These are phyloP conservation scores for Decorospora gaudefroyi DNA, from an alignment of 2,329 filamentous ascomycete genomes.

Conservation along the genomic window DNA sequence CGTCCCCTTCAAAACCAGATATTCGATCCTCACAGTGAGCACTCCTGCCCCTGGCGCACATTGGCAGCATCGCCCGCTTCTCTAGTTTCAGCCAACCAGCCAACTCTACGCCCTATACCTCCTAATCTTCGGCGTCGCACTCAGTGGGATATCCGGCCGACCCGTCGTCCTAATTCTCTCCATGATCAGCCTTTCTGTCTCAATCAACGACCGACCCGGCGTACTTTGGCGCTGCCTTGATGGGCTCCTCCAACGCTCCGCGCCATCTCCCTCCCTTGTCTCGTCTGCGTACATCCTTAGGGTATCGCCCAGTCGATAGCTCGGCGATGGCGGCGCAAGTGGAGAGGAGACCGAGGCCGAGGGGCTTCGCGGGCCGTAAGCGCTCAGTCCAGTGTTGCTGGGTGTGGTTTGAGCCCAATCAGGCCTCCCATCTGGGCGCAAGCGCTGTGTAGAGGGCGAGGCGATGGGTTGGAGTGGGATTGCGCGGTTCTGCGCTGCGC, in stretches of 20 bases:
- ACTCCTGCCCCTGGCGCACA: too few relatives aligned
- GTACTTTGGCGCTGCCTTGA: not conserved
- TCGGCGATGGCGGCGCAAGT: too few relatives aligned
- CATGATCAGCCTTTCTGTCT: not conserved
- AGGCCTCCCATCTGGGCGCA: not conserved
- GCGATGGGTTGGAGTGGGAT: conserved; percentile 1
- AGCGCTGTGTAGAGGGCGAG: not conserved
- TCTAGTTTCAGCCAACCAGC: too few relatives aligned
- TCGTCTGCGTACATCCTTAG: too few relatives aligned
- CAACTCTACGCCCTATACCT: too few relatives aligned
- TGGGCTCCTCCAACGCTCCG: not conserved
- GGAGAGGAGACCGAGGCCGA: too few relatives aligned
- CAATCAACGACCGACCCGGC: not conserved
- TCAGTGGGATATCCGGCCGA: not conserved
- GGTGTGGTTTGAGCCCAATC: not conserved
- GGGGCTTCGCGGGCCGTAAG: too few relatives aligned
- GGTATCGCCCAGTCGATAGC: too few relatives aligned
- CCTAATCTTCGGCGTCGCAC: not conserved
- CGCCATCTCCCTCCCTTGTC: not conserved
- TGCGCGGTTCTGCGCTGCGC: not conserved
- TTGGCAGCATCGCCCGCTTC: too few relatives aligned
- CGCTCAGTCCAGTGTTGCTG: not conserved
- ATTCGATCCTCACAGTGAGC: too few relatives aligned
- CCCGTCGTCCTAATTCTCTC: conserved; percentile 1
- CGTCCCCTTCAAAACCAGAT: too few relatives aligned